Percentiles rank a stretch among this genome's conserved stretches.
Evolutionary conservation across 495 filamentous ascomycete genomes (phyloP).

Genomic region (Chaetomium tenue): DNA sequence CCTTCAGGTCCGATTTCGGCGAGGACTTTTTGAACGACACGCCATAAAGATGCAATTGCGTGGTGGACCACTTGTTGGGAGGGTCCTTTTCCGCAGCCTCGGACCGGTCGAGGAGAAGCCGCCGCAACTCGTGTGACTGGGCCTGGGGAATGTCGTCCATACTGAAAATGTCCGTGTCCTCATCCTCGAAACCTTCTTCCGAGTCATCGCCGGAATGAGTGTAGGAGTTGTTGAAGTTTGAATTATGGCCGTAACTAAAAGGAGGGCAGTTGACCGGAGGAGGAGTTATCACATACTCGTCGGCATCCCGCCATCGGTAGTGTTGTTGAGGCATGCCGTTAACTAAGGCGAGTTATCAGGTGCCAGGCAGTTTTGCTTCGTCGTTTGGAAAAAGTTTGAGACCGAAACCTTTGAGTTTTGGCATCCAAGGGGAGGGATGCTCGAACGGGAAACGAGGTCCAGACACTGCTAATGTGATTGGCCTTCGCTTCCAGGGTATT

Average conservation of each 20-base stretch:
- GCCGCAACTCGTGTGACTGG: not conserved
- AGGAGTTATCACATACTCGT: not conserved
- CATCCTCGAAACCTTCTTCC: too few species aligned
- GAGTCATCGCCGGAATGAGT: too few species aligned
- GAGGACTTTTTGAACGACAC: conserved; percentile 18
- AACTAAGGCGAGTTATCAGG: too few species aligned
- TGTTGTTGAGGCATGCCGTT: too few species aligned
- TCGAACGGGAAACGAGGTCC: too few species aligned
- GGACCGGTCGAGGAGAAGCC: not conserved
- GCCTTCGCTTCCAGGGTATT: too few species aligned
- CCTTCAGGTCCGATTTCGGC: conserved; percentile 8
- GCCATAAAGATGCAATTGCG: conserved; percentile 27
- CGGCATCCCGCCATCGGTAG: not conserved
- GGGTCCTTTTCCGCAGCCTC: conserved; percentile 1
- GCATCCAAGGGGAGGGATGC: too few species aligned
- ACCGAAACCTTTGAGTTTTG: too few species aligned
- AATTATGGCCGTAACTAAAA: not conserved
- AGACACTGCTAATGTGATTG: too few species aligned
- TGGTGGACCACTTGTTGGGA: conserved; percentile 23
- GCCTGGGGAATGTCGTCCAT: conserved; percentile 14
- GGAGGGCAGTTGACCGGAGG: not conserved
- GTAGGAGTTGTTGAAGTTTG: too few species aligned
- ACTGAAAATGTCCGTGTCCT: conserved; percentile 2
- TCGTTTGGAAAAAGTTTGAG: too few species aligned
- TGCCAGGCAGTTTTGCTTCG: too few species aligned